Evolutionary conservation across 164 flowering plant species (phyloP).

Genomic region (Akebia trifoliata): DNA sequence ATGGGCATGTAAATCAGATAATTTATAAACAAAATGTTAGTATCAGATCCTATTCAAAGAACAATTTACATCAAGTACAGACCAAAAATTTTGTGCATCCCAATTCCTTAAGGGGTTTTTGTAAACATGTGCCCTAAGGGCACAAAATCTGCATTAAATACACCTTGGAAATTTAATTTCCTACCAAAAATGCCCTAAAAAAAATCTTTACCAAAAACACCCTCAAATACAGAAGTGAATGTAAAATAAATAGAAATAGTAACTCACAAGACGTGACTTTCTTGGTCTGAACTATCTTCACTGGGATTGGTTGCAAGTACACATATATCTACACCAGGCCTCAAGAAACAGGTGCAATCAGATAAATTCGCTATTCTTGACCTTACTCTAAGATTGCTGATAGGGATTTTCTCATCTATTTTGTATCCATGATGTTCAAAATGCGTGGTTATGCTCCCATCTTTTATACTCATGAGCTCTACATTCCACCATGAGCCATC

Average conservation of each 20-base stretch:
- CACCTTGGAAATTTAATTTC: too few relatives aligned
- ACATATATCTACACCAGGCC: constrained; percentile 75
- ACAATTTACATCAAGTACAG: too few relatives aligned
- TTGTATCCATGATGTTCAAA: constrained; percentile 29
- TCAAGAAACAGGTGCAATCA: constrained; percentile 69
- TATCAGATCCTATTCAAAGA: too few relatives aligned
- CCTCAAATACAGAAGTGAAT: not conserved
- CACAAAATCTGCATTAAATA: too few relatives aligned
- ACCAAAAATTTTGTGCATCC: too few relatives aligned
- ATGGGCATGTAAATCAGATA: too few relatives aligned
- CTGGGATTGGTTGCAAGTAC: constrained; percentile 31
- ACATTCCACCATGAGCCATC: constrained; percentile 56
- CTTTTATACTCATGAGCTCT: constrained; percentile 39
- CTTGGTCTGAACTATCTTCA: constrained; percentile 25
- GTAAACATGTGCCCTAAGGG: too few relatives aligned
- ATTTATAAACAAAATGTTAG: too few relatives aligned
- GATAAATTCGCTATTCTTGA: constrained; percentile 59
- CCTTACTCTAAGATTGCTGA: constrained; percentile 43
- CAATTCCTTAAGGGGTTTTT: too few relatives aligned
- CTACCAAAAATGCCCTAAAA: too few relatives aligned
- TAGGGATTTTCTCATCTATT: constrained; percentile 35
- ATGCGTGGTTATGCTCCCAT: constrained; percentile 40
- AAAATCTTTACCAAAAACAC: too few relatives aligned
- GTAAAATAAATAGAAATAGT: not conserved
- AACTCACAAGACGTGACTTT: constrained; percentile 35